phyloP scores from a whole-genome alignment of 148 eudicot genomes.

The Heliamphora exappendiculata region DNA sequence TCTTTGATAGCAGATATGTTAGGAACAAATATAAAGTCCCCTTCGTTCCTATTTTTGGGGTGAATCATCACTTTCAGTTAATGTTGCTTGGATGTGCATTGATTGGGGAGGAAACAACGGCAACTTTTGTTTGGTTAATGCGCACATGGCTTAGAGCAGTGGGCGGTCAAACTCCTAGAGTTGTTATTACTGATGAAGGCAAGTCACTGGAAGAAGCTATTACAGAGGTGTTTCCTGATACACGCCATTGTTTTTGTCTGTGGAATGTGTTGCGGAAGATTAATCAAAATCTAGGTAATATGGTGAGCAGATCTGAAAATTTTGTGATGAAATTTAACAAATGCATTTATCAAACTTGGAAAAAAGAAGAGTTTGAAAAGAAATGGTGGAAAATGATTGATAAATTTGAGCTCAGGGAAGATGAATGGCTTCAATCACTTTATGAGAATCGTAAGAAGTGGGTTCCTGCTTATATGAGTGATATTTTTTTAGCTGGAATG shows the following conservation, averaged over 20 bases:
- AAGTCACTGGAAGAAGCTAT: slow-evolving; percentile 19
- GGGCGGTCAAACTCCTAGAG: slow-evolving; percentile 28
- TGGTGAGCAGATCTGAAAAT: slow-evolving; percentile 7
- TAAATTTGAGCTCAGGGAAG: slow-evolving; percentile 15
- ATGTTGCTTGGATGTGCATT: slow-evolving; percentile 29
- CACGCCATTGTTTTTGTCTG: slow-evolving; percentile 26
- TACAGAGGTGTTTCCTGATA: slow-evolving; percentile 21
- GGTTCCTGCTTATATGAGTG: slow-evolving; percentile 22
- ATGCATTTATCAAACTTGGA: slow-evolving; percentile 20
- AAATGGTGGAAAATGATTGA: slow-evolving; percentile 30
- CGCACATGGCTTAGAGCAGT: slow-evolving; percentile 26
- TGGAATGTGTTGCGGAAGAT: slow-evolving; percentile 24
- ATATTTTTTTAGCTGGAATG: slow-evolving; percentile 22
- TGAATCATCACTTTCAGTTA: slow-evolving; percentile 29
- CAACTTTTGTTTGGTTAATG: slow-evolving; percentile 28
- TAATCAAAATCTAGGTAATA: slow-evolving; percentile 15
- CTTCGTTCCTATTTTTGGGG: slow-evolving; percentile 24
- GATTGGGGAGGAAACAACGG: slow-evolving; percentile 22
- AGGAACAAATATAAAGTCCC: slow-evolving; percentile 20
- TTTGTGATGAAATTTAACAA: slow-evolving; percentile 19
- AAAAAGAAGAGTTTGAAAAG: slow-evolving; percentile 24
- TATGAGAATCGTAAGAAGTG: slow-evolving; percentile 27
- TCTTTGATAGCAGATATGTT: slow-evolving; percentile 21
- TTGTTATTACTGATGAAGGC: slow-evolving; percentile 26
- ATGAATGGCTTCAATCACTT: slow-evolving; percentile 22